A percentile compares a stretch with the other conserved stretches of the same genome.
phyloP scores from a whole-genome alignment of 2,329 filamentous ascomycete species.

The Penicillium brasilianum region DNA sequence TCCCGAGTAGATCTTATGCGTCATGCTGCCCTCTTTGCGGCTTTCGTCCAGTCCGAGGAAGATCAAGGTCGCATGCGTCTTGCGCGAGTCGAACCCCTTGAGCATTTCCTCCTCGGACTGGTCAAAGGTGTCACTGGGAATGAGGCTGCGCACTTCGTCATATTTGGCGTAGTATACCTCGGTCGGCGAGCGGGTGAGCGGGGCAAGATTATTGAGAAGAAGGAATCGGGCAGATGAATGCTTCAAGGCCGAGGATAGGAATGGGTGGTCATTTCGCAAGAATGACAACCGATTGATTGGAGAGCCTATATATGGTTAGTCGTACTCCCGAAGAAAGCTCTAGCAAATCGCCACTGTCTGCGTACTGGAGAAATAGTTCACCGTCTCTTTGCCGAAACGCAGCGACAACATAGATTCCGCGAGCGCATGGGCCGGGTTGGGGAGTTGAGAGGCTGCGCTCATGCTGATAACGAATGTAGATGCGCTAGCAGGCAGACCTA shows the following conservation, averaged over 20 bases:
- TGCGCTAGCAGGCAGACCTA: background rate
- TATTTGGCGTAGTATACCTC: slow-evolving; percentile 71
- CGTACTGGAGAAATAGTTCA: slow-evolving; percentile 58
- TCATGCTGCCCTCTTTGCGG: slow-evolving; percentile 47
- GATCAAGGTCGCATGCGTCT: slow-evolving; percentile 71
- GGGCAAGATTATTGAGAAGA: slow-evolving; percentile 77
- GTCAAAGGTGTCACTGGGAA: slow-evolving; percentile 73
- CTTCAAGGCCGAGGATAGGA: slow-evolving; percentile 54
- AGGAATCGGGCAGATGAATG: slow-evolving; percentile 66
- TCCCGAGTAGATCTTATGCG: slow-evolving; percentile 69
- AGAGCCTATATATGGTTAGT: slow-evolving; percentile 43
- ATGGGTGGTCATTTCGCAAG: slow-evolving; percentile 53
- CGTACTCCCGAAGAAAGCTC: background rate
- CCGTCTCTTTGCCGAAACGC: slow-evolving; percentile 56
- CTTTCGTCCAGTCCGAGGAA: slow-evolving; percentile 84
- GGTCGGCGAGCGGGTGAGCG: slow-evolving; percentile 66
- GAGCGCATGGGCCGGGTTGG: slow-evolving; percentile 62
- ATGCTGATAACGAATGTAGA: slow-evolving; percentile 26
- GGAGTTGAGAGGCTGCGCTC: slow-evolving; percentile 49
- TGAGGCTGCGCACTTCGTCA: slow-evolving; percentile 70
- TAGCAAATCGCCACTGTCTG: background rate
- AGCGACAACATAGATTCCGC: slow-evolving; percentile 61
- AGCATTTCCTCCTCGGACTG: slow-evolving; percentile 74
- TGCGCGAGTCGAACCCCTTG: slow-evolving; percentile 72
- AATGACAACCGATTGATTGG: slow-evolving; percentile 58